Evolutionary conservation across 176 grass and related monocot species (phyloP), one percentile per base, ranked within the genome.

Genomic region (Zea luxurians): DNA sequence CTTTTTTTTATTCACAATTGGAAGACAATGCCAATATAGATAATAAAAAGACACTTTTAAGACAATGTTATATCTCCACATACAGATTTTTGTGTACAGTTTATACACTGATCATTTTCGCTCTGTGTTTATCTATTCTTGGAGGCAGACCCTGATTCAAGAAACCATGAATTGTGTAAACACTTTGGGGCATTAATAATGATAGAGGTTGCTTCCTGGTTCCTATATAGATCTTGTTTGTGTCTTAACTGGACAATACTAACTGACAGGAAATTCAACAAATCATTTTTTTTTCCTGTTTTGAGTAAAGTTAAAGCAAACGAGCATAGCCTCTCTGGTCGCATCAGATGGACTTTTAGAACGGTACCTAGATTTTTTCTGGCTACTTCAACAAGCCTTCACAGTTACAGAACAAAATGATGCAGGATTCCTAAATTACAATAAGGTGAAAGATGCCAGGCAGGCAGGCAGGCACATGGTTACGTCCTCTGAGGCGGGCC

Each of bases 1-100:
- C 63, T 80, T 84, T 44, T 76, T 48, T 60, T 17, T 60, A 46
- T 70, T 70, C 9, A 53, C 8, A 74, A 83, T 67, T 86, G 52
- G 72, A 74, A 35, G 38, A 60, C 8, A 18, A 13, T 82, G 15
- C 6, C 0, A 18, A 57, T 57, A 18, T 57, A 57, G 53, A 75
- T 38, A 78, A 80, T 80, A 80, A 48, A 27, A 47, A 37, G 59
- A 7, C 52, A 73, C 8, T 45, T 45, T 18, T 74, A n/a, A n/a
- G n/a, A n/a, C 3, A 18, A 75, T 74, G 40, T 75, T 53, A 2
- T 59, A 21, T 84, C 77, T n/a, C 16, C 37, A 45, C 6, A 61
- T 0, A 74, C 1, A 74, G 13, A 48, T 12, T 1, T 48, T 50
- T 38, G 21, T 45, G 71, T 61, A 62, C 61, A 54, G 44, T 17